Conservation (phyloP, 257 asterid species). For the Anisodus acutangulus region DNA sequence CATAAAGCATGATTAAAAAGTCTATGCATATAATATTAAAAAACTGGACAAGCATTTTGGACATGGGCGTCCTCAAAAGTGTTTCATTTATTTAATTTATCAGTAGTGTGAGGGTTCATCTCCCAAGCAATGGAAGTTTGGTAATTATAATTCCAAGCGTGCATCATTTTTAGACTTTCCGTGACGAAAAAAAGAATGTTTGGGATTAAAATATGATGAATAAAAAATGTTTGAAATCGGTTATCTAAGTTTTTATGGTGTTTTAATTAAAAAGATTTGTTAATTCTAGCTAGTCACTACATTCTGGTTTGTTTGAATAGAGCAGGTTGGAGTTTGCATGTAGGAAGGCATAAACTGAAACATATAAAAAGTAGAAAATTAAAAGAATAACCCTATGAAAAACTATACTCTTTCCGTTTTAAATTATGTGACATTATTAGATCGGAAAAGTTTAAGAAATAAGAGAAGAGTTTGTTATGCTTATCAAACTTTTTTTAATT, state of each 20-base stretch:
- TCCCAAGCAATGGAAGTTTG: slow-evolving; percentile 31
- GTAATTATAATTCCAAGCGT: slow-evolving; percentile 39
- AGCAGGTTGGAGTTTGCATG: neutral
- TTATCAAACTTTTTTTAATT: no score
- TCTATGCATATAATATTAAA: slow-evolving; percentile 34
- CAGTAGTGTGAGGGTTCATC: slow-evolving; percentile 27
- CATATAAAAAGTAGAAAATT: no score
- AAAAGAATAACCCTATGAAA: neutral
- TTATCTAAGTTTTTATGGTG: neutral
- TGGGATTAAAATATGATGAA: neutral
- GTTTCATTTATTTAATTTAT: neutral
- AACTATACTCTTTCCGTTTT: no score
- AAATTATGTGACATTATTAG: no score
- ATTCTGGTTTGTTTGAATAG: neutral
- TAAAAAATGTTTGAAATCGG: neutral
- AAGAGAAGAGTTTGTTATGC: no score
- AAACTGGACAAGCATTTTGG: neutral
- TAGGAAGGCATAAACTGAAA: no score
- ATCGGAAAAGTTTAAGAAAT: no score
- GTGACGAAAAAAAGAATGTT: neutral
- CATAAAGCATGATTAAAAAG: slow-evolving; percentile 49
- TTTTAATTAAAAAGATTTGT: neutral
- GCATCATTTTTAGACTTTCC: slow-evolving; percentile 29
- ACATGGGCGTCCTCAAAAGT: slow-evolving; percentile 32
- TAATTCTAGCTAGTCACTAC: neutral